Evolutionary conservation across 2,329 filamentous ascomycete species (phyloP).

Genomic region (Tolypocladium tundrense): DNA sequence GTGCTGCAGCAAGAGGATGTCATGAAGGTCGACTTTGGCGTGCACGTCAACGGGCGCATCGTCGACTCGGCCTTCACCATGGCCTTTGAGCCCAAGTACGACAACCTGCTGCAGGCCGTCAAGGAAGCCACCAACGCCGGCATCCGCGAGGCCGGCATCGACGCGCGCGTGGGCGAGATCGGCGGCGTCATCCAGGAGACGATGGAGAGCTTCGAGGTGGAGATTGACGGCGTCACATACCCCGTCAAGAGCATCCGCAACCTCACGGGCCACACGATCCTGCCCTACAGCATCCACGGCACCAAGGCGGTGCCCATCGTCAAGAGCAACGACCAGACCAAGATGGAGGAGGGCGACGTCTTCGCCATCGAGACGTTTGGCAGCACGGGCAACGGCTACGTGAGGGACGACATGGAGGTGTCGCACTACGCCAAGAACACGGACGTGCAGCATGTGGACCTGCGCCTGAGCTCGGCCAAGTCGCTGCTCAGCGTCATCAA

Average conservation of each 20-base stretch:
- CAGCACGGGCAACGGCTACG: constrained; percentile 81
- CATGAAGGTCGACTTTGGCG: constrained; percentile 74
- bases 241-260: constrained; percentile 81
- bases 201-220: constrained; percentile 89
- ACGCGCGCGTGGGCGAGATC: constrained; percentile 79
- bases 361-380: constrained; percentile 97
- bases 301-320: constrained; percentile 92
- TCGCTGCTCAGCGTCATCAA: constrained; percentile 80
- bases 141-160: constrained; percentile 75
- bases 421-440: constrained; percentile 76
- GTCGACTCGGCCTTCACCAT: constrained; percentile 76
- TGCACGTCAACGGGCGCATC: constrained; percentile 71
- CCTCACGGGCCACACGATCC: constrained; percentile 82
- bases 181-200: constrained; percentile 77
- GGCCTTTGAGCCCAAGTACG: constrained; percentile 64
- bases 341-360: constrained; percentile 96
- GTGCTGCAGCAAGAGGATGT: constrained; percentile 64
- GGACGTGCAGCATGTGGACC: constrained; percentile 64
- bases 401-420: constrained; percentile 78
- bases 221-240: constrained; percentile 67
- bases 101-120: constrained; percentile 63
- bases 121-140: constrained; percentile 76
- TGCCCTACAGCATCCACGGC: constrained; percentile 83
- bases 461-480: constrained; percentile 75
- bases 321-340: constrained; percentile 76